Evolutionary conservation across 495 filamentous ascomycete species (phyloP), one percentile per base, ranked within the genome.

Genomic region (Neurospora sp.): DNA sequence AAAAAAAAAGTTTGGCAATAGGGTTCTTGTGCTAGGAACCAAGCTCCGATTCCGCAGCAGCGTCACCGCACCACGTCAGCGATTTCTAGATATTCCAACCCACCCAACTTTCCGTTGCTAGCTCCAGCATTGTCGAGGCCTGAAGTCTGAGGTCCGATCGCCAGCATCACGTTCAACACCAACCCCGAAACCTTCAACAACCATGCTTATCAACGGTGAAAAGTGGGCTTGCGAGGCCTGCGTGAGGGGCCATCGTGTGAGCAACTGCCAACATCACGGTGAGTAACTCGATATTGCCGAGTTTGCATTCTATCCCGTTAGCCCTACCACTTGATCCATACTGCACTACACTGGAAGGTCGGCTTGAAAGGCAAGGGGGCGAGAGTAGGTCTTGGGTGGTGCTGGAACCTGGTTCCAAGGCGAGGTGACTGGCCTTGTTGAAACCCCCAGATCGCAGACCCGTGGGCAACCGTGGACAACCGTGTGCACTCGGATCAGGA

Each of bases 211-310:
- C 81, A 88, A 93, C 84, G 92, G 92, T 82, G 92, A 95, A 86
- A 95, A 95, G 86, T 95, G 88, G 84, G 91, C 92, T 81, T 97
- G 93, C 86, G 93, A 97, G 86, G 93, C 93, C 86, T 97, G 93
- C 86, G 92, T 97, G 82, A 88, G 93, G 83, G 93, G 93, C 80
- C 93, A 97, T 86, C 91, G 93, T 81, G 93, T 97, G 80, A 96
- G 93, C 89, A 94, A 92, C 83, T 97, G 93, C 88, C 92, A 95
- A 83, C 93, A 97, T 82, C 85, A 89, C 83, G 92, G 93, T 95
- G 88, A 86, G 91, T 88, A 76, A 80, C 54, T 59, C 54, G 14
- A 77, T 79, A 79, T 77, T 69, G 70, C 77, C 74, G 73, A 72
- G 75, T 73, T 77, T 41, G 75, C 44, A 31, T 69, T 41, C 59